Evolutionary conservation across 78 protist species (phyloP), one percentile per base, ranked within the genome.

Genomic region (Dictyostelium discoideum): DNA sequence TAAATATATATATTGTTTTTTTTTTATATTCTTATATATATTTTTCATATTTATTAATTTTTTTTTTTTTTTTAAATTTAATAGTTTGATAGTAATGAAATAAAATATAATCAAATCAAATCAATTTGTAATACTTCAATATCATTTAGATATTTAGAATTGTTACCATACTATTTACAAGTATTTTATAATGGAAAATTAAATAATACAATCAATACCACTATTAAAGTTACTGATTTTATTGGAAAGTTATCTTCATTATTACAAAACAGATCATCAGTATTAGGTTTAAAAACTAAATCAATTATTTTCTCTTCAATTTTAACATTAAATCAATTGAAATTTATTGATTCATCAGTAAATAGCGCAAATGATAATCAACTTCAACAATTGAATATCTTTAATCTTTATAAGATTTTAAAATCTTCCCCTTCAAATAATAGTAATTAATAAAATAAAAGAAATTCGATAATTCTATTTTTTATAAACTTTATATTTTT

Each of bases 81-180:
- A 76, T 29, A 37, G 48, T 24, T 76, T 76, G 42, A 37, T 39
- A 74, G 13, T 16, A n/a, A 78, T n/a, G 48, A 22, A 10, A 44
- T 13, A 18, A 37, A n/a, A n/a, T 22, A 22, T 10, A 20, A 77
- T 13, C 24, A 42, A 84, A 20, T 32, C 37, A 32, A 37, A 18
- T 29, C 18, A 50, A 18, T 20, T 60, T 60, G 8, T 83, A n/a
- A 54, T 54, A 5, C 2, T 60, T 60, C 69, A 60, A 60, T 60
- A 20, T 60, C 65, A 26, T 32, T 60, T 48, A 84, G 54, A 37
- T 29, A 24, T 48, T 60, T 84, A 79, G 50, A 60, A 39, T 39
- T 60, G 6, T 84, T 84, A 84, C 87, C 87, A 84, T 81, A 48
- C 14, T 81, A 81, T 81, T 81, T 37, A n/a, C 24, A 42, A 48